Evolutionary conservation across 2,329 filamentous ascomycete species (phyloP).

Genomic region (Penicillium vulpinum): DNA sequence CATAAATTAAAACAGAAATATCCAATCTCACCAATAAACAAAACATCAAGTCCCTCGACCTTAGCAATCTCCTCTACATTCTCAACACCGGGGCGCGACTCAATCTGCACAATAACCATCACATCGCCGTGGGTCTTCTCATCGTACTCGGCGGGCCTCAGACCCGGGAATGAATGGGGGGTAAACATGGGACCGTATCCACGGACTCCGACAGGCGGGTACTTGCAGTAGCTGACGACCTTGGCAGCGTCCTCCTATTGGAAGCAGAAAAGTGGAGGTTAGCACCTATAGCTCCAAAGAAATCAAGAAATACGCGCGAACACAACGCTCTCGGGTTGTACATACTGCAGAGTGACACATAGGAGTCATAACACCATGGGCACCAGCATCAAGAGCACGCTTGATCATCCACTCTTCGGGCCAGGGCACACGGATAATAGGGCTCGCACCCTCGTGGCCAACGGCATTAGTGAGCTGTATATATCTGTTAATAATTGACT

Average conservation of each 20-base stretch:
- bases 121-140: conserved; percentile 34
- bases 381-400: conserved; percentile 41
- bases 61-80: conserved; percentile 48
- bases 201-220: conserved; percentile 34
- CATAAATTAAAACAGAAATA: not conserved
- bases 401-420: conserved; percentile 44
- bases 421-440: conserved; percentile 38
- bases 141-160: conserved; percentile 35
- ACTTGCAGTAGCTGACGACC: conserved; percentile 34
- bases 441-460: conserved; percentile 33
- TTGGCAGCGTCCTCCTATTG: conserved; percentile 30
- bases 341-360: conserved; percentile 35
- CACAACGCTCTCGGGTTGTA: fast-evolving
- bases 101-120: conserved; percentile 43
- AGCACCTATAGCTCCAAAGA: not conserved
- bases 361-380: conserved; percentile 41
- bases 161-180: conserved; percentile 31
- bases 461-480: conserved; percentile 38
- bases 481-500: not conserved
- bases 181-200: conserved; percentile 41
- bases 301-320: not conserved
- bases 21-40: conserved; percentile 38
- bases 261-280: not conserved
- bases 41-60: conserved; percentile 43
- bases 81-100: conserved; percentile 42